phyloP scores from a whole-genome alignment of 1,139 yeast species.

The Entelexis paramagnoliae region DNA sequence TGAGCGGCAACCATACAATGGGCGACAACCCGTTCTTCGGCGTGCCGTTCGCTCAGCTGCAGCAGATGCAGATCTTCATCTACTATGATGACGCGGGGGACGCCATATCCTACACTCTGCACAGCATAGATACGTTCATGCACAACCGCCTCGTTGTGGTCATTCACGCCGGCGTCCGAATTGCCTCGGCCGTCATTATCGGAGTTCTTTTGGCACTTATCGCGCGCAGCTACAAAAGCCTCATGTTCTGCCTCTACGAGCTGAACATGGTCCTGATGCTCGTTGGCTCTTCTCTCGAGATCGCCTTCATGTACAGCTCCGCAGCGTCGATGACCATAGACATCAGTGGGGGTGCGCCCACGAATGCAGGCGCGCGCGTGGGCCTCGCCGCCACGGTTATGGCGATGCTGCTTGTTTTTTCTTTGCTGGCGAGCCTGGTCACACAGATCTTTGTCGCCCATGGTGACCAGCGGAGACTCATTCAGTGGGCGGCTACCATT shows the following conservation, averaged over 20 bases:
- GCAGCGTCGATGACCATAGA: slow-evolving; percentile 29
- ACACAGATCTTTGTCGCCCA: slow-evolving; percentile 65
- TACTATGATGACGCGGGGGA: slow-evolving; percentile 4
- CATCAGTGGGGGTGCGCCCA: slow-evolving; percentile 12
- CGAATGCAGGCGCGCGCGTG: not conserved
- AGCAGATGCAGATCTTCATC: slow-evolving; percentile 20
- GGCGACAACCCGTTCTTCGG: slow-evolving; percentile 3
- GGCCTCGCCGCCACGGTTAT: slow-evolving; percentile 34
- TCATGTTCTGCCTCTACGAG: slow-evolving; percentile 62
- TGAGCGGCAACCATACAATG: not conserved
- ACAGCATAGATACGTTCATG: slow-evolving; percentile 8
- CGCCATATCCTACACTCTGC: slow-evolving; percentile 4
- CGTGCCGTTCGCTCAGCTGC: not conserved
- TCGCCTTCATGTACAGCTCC: slow-evolving; percentile 41
- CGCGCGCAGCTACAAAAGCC: slow-evolving; percentile 45
- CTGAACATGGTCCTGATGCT: slow-evolving; percentile 45
- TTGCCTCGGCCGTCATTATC: slow-evolving; percentile 38
- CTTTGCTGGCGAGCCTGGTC: slow-evolving; percentile 54
- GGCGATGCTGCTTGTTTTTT: slow-evolving; percentile 47
- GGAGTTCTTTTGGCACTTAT: slow-evolving; percentile 35
- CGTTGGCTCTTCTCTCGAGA: slow-evolving; percentile 49
- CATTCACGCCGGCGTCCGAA: slow-evolving; percentile 31
- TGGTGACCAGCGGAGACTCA: slow-evolving; percentile 35
- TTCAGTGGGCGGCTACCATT: slow-evolving; percentile 37
- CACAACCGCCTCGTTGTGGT: slow-evolving; percentile 25